phyloP scores from a whole-genome alignment of 2,329 filamentous ascomycete genomes.

The Colletotrichum cereale region DNA sequence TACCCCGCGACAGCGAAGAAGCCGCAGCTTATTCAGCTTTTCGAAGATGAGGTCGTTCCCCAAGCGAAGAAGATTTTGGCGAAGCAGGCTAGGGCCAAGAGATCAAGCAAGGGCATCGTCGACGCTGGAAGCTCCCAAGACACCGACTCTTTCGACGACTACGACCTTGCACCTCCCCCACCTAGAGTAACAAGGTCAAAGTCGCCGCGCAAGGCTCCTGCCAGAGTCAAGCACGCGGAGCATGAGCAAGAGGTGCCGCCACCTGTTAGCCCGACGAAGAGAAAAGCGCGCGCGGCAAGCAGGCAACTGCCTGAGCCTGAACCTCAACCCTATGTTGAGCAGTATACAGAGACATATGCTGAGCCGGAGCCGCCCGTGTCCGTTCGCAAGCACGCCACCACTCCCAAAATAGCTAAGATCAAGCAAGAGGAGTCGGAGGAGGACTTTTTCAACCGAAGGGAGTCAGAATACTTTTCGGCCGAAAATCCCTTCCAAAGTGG shows the following conservation, averaged over 20 bases:
- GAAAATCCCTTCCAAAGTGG: conserved; percentile 94
- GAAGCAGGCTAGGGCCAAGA: conserved; percentile 81
- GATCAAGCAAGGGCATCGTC: conserved; percentile 87
- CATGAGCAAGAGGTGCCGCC: conserved; percentile 55
- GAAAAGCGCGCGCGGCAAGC: conserved; percentile 66
- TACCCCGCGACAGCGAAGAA: conserved; percentile 96
- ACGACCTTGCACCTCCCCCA: conserved; percentile 65
- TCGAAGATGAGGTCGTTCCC: conserved; percentile 82
- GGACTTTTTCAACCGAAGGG: conserved; percentile 54
- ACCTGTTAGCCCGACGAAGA: conserved; percentile 64
- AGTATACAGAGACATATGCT: conserved; percentile 69
- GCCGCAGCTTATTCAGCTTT: conserved; percentile 84
- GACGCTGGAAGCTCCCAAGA: conserved; percentile 76
- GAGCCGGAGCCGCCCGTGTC: conserved; percentile 57
- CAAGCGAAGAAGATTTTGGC: conserved; percentile 82
- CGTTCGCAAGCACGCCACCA: conserved; percentile 63
- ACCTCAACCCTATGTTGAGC: conserved; percentile 42
- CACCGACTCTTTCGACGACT: conserved; percentile 71
- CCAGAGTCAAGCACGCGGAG: conserved; percentile 66
- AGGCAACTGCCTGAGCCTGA: conserved; percentile 62
- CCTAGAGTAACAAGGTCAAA: conserved; percentile 64
- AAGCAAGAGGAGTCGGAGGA: conserved; percentile 68
- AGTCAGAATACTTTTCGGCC: conserved; percentile 76
- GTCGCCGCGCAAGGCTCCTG: conserved; percentile 67
- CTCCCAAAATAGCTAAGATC: conserved; percentile 55